Base-by-base conservation (phyloP, 129 eudicot species). In the Artemisia tridentata region DNA sequence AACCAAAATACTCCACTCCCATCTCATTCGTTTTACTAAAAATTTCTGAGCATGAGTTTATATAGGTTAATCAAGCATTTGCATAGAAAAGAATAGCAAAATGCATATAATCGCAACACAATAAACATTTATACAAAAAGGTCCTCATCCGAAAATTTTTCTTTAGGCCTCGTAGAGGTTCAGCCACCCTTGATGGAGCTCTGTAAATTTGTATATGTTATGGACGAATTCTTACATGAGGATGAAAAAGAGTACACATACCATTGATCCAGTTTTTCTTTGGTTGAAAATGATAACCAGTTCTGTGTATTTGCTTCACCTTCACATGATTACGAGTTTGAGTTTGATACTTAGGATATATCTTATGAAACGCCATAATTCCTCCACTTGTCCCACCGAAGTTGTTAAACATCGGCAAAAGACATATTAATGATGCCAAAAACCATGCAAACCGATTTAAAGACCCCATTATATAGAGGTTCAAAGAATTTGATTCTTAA, bases 241-340 rank as follows among this genome's bases (percentile, higher is more conserved):
- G 17, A 58, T 14, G 38, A 58, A 43, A 23, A 25, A 1, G 23
- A 4, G 49, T 3, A 66, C 56, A 61, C 56, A 66, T 54, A 87
- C 97, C 97, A 52, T 85, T 90, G 14, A 90, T 90, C 97, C 97
- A 87, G 27, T 90, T 63, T 58, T 68, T 78, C 29, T 76, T 68
- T 20, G 95, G 95, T 72, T 87, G 97, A 69, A 90, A 84, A 47
- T 90, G 97, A 67, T 78, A 90, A 15, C 84, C 91, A 25, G 91
- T 90, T 87, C 91, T 53, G 21, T 79, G 78, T 3, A 77, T 63
- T 4, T 69, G 80, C 27, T 61, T 29, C 4, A 85, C 83, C 34
- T 63, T 54, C 23, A n/a, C 64, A 23, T 81, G 72, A 56, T 56
- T 38, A 19, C 15, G 23, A 15, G 79, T 69, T 19, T 80, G 80